Evolutionary conservation across 2,329 filamentous ascomycete species (phyloP).

Genomic region (Ophiostoma tasmaniense): DNA sequence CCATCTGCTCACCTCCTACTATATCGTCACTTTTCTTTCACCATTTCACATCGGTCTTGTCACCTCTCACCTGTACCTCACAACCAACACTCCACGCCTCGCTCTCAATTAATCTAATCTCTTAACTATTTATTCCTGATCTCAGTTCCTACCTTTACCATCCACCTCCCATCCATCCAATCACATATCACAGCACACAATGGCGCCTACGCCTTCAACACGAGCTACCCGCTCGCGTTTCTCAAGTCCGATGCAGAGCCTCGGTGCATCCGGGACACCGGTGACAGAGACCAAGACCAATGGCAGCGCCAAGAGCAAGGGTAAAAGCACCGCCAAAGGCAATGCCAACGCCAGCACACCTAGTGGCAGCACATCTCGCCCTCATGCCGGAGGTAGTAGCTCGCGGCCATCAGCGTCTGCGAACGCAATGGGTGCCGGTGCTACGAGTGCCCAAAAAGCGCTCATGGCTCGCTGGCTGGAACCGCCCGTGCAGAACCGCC

Average conservation of each 20-base stretch:
- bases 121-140: background rate
- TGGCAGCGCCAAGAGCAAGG: background rate
- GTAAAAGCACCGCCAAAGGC: background rate
- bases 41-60: background rate
- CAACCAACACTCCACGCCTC: background rate
- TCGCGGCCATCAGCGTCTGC: background rate
- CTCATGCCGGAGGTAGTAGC: slow-evolving; percentile 20
- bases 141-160: background rate
- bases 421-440: background rate
- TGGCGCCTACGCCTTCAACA: slow-evolving; percentile 33
- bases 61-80: background rate
- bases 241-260: slow-evolving; percentile 41
- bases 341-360: slow-evolving; percentile 5
- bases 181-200: slow-evolving; percentile 14
- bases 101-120: background rate
- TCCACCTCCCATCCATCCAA: background rate
- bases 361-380: background rate
- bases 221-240: slow-evolving; percentile 48
- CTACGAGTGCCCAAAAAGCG: slow-evolving; percentile 34
- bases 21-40: background rate
- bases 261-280: slow-evolving; percentile 19
- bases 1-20: background rate
- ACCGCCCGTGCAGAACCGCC: slow-evolving; percentile 47
- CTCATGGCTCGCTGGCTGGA: slow-evolving; percentile 50
- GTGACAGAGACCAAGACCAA: background rate